These are phyloP conservation scores for Penicillium angulare DNA, from an alignment of 495 filamentous ascomycete genomes.

Conservation along the genomic window DNA sequence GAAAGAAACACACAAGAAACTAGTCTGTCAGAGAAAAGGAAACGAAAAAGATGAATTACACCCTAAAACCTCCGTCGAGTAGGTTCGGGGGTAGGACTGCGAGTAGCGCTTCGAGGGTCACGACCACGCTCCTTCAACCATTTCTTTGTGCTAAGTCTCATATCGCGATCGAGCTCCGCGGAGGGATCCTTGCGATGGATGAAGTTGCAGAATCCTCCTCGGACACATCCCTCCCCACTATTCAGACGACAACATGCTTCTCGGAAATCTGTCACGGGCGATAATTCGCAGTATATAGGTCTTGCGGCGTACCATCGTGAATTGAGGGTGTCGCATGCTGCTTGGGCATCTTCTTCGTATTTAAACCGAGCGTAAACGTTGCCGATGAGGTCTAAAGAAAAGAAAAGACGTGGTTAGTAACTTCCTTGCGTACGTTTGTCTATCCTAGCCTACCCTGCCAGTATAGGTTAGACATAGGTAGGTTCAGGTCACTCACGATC, in stretches of 20 bases:
- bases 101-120: conserved; percentile 75
- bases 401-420: conserved; percentile 15
- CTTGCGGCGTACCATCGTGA: conserved; percentile 94
- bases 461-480: not conserved
- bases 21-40: conserved; percentile 1
- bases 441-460: not conserved
- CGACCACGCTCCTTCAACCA: conserved; percentile 86
- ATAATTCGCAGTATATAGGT: conserved; percentile 96
- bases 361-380: conserved; percentile 99
- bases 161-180: conserved; percentile 81
- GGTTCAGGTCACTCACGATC: conserved; percentile 65
- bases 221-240: conserved; percentile 89
- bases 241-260: conserved; percentile 97
- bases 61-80: conserved; percentile 66
- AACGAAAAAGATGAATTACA: conserved; percentile 2
- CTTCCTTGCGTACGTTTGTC: not conserved
- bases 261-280: conserved; percentile 95
- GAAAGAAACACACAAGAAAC: conserved; percentile 10
- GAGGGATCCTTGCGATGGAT: conserved; percentile 95
- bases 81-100: conserved; percentile 76
- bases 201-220: conserved; percentile 98
- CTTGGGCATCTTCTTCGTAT: conserved; percentile 95
- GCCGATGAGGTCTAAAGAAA: conserved; percentile 76
- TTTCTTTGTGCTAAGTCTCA: conserved; percentile 89
- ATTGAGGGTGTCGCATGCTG: conserved; percentile 91